A percentile compares a stretch with the other conserved stretches of the same genome.
Conservation (phyloP, 2,329 filamentous ascomycete genomes). For the Metarhizium sp. region DNA sequence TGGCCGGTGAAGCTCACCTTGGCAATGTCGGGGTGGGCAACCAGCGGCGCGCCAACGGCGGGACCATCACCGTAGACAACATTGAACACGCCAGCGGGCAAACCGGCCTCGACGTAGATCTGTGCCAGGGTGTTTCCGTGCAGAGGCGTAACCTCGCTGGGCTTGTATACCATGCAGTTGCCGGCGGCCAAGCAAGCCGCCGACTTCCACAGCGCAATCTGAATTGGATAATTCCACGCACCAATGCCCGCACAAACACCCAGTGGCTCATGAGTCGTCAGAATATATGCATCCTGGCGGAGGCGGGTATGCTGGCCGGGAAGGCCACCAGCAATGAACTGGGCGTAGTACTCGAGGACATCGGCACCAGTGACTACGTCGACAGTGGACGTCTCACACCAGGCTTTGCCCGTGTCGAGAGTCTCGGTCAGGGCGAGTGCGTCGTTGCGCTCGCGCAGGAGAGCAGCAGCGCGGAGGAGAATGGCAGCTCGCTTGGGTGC, state of each 20-base stretch:
- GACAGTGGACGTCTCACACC: slow-evolving; percentile 73
- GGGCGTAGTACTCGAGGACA: slow-evolving; percentile 79
- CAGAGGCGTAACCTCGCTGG: slow-evolving; percentile 79
- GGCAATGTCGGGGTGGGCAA: slow-evolving; percentile 60
- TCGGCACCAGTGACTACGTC: slow-evolving; percentile 78
- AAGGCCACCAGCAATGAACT: slow-evolving; percentile 66
- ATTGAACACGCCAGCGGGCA: slow-evolving; percentile 79
- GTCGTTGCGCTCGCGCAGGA: slow-evolving; percentile 70
- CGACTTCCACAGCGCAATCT: slow-evolving; percentile 86
- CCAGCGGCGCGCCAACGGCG: slow-evolving; percentile 61
- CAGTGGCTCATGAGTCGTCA: slow-evolving; percentile 71
- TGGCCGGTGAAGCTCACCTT: slow-evolving; percentile 90
- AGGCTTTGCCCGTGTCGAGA: slow-evolving; percentile 78
- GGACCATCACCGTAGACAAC: slow-evolving; percentile 74
- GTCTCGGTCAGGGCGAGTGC: slow-evolving; percentile 73
- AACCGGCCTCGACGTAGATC: slow-evolving; percentile 68
- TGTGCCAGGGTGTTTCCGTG: slow-evolving; percentile 68
- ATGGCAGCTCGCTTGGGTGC: slow-evolving; percentile 68
- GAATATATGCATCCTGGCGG: slow-evolving; percentile 68
- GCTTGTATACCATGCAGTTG: slow-evolving; percentile 88
- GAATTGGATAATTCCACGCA: slow-evolving; percentile 88
- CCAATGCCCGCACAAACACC: slow-evolving; percentile 83
- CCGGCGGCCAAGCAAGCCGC: slow-evolving; percentile 77
- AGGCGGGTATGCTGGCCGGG: slow-evolving; percentile 73
- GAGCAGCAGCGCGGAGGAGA: slow-evolving; percentile 63